Evolutionary conservation across 2,329 filamentous ascomycete species (phyloP), one percentile per base, ranked within the genome.

Genomic region (Clathrospora elynae): DNA sequence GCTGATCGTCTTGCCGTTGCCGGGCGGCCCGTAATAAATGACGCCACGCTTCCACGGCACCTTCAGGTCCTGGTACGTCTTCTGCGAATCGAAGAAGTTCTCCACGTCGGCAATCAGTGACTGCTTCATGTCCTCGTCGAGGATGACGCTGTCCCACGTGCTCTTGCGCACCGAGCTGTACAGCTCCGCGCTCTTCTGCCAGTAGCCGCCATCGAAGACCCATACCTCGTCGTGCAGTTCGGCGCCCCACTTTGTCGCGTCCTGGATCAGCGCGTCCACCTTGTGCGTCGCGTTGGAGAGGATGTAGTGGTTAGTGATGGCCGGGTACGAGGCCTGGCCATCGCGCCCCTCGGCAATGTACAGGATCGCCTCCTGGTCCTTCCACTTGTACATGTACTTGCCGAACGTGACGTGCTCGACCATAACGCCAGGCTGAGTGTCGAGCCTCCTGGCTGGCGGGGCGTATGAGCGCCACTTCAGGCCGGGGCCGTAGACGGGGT

Each of bases 1-100:
- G 22, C 78, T 82, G 53, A 87, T 85, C 0, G 84, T 87, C 71
- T 87, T 87, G 34, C 65, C 85, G 46, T 87, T 87, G 9, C 78
- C 78, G 1, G 78, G 82, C 0, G 83, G 80, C 0, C 83, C 84
- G 49, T 86, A 78, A 60, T 85, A 86, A 44, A 88, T 86, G 30
- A 87, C 71, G 0, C 84, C 84, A 32, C 84, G 72, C 74, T 88
- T 88, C 85, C 85, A 88, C 0, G 85, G 84, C 4, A 88, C 83
- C 47, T 77, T 76, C 29, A 88, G 73, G 33, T 77, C 71, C 4
- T 72, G 61, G 58, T 88, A 88, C 2, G 80, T 81, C 4, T 79
- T 75, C 20, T 76, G 72, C 0, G 75, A 76, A 35, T 80, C 73
- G 61, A 85, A 88, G 70, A 88, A 88, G 31, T 78, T 78, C 28